Evolutionary conservation across 2,329 filamentous ascomycete genomes (phyloP).

Genomic region (Nothophaeocryptopus gaeumannii): DNA sequence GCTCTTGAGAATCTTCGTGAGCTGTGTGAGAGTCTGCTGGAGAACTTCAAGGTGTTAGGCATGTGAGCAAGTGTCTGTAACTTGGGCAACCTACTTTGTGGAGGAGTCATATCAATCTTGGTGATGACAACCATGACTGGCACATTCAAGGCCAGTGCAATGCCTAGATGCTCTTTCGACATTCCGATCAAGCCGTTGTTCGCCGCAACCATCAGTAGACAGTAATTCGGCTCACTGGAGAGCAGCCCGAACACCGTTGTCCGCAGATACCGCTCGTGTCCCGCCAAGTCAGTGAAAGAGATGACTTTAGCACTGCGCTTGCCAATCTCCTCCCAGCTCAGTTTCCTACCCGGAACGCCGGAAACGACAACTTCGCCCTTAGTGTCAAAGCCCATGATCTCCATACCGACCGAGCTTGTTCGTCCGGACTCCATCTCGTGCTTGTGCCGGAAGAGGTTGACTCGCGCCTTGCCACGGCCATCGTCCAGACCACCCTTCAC

Average conservation of each 20-base stretch:
- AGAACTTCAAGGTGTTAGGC: constrained; percentile 63
- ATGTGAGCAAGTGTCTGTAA: constrained; percentile 91
- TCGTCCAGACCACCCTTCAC: constrained; percentile 96
- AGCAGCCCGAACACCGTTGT: constrained; percentile 95
- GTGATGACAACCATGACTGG: constrained; percentile 97
- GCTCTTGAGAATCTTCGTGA: constrained; percentile 89
- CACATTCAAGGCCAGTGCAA: constrained; percentile 89
- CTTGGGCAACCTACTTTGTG: constrained; percentile 62
- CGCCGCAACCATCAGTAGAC: constrained; percentile 94
- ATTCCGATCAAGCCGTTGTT: constrained; percentile 97
- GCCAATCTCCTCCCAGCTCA: constrained; percentile 98
- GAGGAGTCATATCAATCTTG: constrained; percentile 97
- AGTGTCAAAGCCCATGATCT: constrained; percentile 96
- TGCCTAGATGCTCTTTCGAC: constrained; percentile 91
- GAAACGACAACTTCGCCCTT: constrained; percentile 78
- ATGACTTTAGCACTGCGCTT: constrained; percentile 94
- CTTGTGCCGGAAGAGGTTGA: constrained; percentile 96
- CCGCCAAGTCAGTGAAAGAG: constrained; percentile 90
- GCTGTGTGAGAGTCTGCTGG: constrained; percentile 85
- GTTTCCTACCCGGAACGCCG: constrained; percentile 75
- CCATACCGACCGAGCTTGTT: constrained; percentile 96
- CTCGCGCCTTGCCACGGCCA: constrained; percentile 85
- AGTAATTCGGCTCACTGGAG: constrained; percentile 95
- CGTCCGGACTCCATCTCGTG: constrained; percentile 95
- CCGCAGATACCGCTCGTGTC: constrained; percentile 90